phyloP scores from a whole-genome alignment of 331 rosid species.

The Malus hybrid region DNA sequence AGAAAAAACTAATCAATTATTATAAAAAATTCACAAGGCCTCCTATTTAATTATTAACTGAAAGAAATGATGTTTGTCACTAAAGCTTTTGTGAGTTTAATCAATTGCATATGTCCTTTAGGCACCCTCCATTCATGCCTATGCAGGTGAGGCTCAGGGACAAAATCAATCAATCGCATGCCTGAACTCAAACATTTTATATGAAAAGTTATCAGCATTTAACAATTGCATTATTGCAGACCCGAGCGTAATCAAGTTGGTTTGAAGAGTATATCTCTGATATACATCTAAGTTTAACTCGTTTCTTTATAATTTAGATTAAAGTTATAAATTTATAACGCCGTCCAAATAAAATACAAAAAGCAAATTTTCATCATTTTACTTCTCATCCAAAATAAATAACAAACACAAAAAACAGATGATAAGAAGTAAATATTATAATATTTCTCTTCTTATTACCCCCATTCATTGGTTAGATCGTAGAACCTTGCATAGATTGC shows the following conservation, averaged over 20 bases:
- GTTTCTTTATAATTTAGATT: too few species aligned
- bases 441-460: too few species aligned
- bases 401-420: too few species aligned
- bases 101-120: slow-evolving; percentile 3
- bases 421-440: too few species aligned
- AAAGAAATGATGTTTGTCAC: slow-evolving; percentile 17
- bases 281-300: too few species aligned
- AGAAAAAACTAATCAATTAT: neutral
- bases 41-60: neutral
- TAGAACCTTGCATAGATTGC: neutral
- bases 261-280: rapidly evolving
- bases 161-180: neutral
- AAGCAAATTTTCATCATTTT: too few species aligned
- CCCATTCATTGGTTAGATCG: too few species aligned
- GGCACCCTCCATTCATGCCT: neutral
- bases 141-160: neutral
- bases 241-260: rapidly evolving
- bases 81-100: neutral
- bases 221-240: neutral
- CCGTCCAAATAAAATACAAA: too few species aligned
- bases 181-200: neutral
- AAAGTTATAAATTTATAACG: too few species aligned
- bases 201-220: neutral
- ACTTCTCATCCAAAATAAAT: too few species aligned
- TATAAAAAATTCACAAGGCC: neutral